A percentile compares a stretch with the other conserved stretches of the same genome.
Evolutionary conservation across 2,329 filamentous ascomycete genomes (phyloP).

Genomic region (Mariannaea sp.): DNA sequence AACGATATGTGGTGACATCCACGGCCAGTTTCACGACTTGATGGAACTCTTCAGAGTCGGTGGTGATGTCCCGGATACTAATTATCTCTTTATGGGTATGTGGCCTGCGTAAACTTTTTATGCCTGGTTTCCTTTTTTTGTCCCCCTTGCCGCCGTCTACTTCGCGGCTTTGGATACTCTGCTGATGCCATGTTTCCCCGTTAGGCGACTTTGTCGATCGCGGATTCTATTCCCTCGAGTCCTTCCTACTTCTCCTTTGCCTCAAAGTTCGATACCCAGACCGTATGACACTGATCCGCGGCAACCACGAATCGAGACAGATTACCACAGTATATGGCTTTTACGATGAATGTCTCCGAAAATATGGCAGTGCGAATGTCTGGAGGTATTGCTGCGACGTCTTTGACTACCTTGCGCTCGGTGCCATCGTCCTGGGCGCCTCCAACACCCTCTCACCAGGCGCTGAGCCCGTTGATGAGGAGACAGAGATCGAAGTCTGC

Average conservation of each 20-base stretch:
- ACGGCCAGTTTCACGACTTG: conserved; percentile 94
- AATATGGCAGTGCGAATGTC: conserved; percentile 95
- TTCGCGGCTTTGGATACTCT: background rate
- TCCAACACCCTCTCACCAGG: conserved; percentile 62
- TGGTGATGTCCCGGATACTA: conserved; percentile 91
- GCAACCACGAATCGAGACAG: conserved; percentile 94
- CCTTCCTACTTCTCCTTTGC: conserved; percentile 91
- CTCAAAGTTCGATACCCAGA: conserved; percentile 97
- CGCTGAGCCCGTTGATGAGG: conserved; percentile 63
- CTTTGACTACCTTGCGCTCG: conserved; percentile 93
- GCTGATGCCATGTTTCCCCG: background rate
- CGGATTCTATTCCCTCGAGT: conserved; percentile 97
- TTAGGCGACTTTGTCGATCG: conserved; percentile 96
- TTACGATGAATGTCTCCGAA: conserved; percentile 94
- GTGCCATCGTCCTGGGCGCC: conserved; percentile 89
- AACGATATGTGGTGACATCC: conserved; percentile 97
- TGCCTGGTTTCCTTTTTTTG: no score
- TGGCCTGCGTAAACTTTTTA: background rate
- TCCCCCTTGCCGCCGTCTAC: no score
- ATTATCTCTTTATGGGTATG: conserved; percentile 94
- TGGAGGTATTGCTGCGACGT: conserved; percentile 98
- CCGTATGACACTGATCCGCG: conserved; percentile 92
- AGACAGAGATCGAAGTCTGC: conserved; percentile 91
- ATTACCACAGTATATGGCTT: conserved; percentile 98
- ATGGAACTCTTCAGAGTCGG: conserved; percentile 97